A percentile compares a stretch with the other conserved stretches of the same genome.
Evolutionary conservation across 306 rosid genomes (phyloP).

Genomic region (Oxytropis ochrocephala): DNA sequence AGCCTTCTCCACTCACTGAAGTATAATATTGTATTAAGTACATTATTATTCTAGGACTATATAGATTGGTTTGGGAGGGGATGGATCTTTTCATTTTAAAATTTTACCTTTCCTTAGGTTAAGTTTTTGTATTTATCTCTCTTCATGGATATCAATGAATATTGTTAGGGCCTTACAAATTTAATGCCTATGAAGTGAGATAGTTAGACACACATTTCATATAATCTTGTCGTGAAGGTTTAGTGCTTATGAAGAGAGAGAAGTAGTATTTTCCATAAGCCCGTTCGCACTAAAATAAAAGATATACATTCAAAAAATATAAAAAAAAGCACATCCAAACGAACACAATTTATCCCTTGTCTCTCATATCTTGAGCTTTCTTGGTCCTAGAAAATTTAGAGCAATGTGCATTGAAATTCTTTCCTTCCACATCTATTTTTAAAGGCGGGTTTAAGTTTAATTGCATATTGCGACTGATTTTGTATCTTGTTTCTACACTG

Average conservation of each 20-base stretch:
- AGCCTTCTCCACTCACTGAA: constrained; percentile 2
- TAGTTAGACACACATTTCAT: not conserved
- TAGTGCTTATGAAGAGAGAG: not conserved
- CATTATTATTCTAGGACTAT: not conserved
- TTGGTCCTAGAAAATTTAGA: not conserved
- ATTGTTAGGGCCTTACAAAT: not conserved
- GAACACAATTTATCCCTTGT: not conserved
- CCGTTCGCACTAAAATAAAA: not conserved
- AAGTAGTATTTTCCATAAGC: not conserved
- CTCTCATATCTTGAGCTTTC: not conserved
- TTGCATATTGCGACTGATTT: not conserved
- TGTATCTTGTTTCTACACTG: not conserved
- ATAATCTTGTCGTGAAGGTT: not conserved
- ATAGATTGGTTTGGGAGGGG: not conserved
- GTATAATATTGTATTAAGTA: not conserved
- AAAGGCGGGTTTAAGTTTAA: not conserved
- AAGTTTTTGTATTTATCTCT: not conserved
- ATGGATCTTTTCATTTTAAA: not conserved
- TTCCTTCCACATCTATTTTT: not conserved
- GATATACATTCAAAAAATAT: not conserved
- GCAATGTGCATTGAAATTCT: not conserved
- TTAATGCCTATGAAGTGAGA: not conserved
- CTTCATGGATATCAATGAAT: not conserved
- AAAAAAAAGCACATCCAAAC: not conserved
- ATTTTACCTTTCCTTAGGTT: not conserved